Evolutionary conservation across 805 yeast genomes (phyloP).

Genomic region (Spathaspora hagerdaliae): DNA sequence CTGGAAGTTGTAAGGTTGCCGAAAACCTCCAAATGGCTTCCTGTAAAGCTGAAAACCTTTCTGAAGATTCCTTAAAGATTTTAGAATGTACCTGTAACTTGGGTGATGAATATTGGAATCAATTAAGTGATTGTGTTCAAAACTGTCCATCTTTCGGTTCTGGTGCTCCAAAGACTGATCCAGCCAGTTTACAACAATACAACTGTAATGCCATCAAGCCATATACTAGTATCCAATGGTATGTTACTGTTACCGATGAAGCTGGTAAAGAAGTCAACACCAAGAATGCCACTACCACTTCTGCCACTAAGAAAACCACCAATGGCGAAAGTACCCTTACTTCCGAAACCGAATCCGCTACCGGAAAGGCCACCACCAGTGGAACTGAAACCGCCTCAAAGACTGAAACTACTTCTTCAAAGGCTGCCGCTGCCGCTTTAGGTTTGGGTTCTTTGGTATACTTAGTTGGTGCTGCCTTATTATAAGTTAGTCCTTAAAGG

Average conservation of each 20-base stretch:
- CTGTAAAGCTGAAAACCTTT: not conserved
- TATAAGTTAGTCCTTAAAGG: not conserved
- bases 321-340: not conserved
- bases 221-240: not conserved
- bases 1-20: not conserved
- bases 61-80: not conserved
- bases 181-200: not conserved
- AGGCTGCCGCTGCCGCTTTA: slow-evolving; percentile 1
- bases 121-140: not conserved
- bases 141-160: not conserved
- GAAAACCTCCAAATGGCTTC: not conserved
- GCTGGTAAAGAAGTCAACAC: not conserved
- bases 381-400: not conserved
- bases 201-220: not conserved
- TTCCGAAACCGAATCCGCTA: not conserved
- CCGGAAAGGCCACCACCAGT: not conserved
- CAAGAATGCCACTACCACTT: not conserved
- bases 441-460: slow-evolving; percentile 1
- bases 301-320: not conserved
- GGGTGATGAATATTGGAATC: not conserved
- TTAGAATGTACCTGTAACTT: slow-evolving; percentile 1
- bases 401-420: not conserved
- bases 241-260: not conserved
- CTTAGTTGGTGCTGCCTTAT: not conserved
- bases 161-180: slow-evolving; percentile 1